Conservation (phyloP, 441 rosid genomes). For the Populus trichocarpa region DNA sequence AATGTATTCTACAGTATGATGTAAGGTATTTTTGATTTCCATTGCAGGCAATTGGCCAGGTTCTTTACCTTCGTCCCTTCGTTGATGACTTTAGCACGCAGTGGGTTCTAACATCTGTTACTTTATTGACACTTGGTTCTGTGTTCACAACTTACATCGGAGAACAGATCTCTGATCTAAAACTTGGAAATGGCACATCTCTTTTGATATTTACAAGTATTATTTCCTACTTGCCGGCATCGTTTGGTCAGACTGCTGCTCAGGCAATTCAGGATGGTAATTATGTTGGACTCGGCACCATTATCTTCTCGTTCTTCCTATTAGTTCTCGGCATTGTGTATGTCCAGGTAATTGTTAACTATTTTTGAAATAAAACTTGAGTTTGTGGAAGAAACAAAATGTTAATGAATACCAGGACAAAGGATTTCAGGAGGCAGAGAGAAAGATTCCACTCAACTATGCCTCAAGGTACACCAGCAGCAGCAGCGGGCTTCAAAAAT, state of each 20-base stretch:
- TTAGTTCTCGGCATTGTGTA: constrained; percentile 89
- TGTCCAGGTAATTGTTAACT: constrained; percentile 72
- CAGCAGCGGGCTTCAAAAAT: constrained; percentile 78
- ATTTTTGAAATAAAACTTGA: constrained; percentile 8
- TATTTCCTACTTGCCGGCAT: constrained; percentile 95
- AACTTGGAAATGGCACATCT: constrained; percentile 97
- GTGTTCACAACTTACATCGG: constrained; percentile 85
- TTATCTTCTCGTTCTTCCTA: constrained; percentile 67
- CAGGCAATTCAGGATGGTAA: constrained; percentile 89
- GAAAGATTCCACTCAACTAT: constrained; percentile 93
- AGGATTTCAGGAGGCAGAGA: constrained; percentile 92
- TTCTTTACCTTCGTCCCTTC: constrained; percentile 81
- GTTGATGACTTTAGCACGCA: constrained; percentile 80
- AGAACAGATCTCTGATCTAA: constrained; percentile 84
- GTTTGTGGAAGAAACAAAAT: constrained; percentile 19
- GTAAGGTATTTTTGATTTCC: constrained; percentile 7
- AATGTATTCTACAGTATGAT: background rate
- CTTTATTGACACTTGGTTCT: constrained; percentile 81
- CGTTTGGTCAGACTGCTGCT: constrained; percentile 85
- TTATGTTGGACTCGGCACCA: constrained; percentile 73
- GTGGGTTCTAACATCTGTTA: constrained; percentile 92
- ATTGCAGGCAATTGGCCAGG: constrained; percentile 89
- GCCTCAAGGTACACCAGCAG: constrained; percentile 87
- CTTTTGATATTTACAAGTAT: constrained; percentile 94
- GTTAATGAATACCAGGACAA: constrained; percentile 28